These are phyloP conservation scores for Coniophora puteana DNA, from an alignment of 1,284 basidiomycete genomes.

Conservation along the genomic window DNA sequence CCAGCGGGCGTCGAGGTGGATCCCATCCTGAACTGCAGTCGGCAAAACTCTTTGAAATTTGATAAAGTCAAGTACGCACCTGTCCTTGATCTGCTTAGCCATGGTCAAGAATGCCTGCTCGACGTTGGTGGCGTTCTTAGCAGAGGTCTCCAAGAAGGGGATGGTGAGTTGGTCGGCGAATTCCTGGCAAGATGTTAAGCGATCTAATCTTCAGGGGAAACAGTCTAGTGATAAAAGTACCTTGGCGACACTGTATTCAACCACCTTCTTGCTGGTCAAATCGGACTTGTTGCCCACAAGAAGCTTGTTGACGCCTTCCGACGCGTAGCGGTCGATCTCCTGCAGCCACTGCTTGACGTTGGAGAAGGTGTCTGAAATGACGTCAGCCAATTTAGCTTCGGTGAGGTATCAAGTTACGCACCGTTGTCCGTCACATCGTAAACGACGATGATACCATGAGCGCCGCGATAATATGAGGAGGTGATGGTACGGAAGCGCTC, in stretches of 20 bases:
- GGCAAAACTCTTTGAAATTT: constrained; percentile 6
- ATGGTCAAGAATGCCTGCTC: constrained; percentile 99
- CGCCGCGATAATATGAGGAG: constrained; percentile 95
- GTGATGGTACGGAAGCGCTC: constrained; percentile 98
- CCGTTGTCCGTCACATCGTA: constrained; percentile 99
- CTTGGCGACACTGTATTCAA: constrained; percentile 97
- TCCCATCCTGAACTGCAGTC: constrained; percentile 57
- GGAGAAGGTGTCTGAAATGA: constrained; percentile 80
- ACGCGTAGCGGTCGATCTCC: constrained; percentile 99
- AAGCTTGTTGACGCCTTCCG: constrained; percentile 98
- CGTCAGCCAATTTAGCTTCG: constrained; percentile 9
- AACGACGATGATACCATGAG: constrained; percentile 97
- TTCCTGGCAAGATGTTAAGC: constrained; percentile 49
- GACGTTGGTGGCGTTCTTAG: constrained; percentile 98
- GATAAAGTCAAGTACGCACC: constrained; percentile 42
- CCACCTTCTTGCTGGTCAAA: constrained; percentile 97
- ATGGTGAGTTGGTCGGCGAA: constrained; percentile 95
- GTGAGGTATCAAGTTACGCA: constrained; percentile 28
- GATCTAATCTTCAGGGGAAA: constrained; percentile 6
- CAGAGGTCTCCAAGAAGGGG: constrained; percentile 98
- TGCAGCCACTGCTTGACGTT: constrained; percentile 99
- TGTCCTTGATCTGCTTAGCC: constrained; percentile 98
- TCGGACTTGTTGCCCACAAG: constrained; percentile 99
- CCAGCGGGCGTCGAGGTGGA: constrained; percentile 69
- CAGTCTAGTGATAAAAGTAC: constrained; percentile 36